Conservation (phyloP, 768 basidiomycete genomes). For the Mycena crocata region DNA sequence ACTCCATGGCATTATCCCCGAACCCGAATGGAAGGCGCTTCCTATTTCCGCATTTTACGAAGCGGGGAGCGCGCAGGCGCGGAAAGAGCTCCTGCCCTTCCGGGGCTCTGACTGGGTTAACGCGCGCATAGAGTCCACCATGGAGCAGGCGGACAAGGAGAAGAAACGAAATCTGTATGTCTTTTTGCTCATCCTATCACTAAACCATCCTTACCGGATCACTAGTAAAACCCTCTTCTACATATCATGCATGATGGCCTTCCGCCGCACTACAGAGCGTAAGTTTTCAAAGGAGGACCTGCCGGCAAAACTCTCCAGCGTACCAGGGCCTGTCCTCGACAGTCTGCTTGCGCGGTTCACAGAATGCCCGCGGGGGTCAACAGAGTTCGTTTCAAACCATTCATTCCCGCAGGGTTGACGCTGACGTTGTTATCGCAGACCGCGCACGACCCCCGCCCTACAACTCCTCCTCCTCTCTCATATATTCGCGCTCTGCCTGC, state of each 20-base stretch:
- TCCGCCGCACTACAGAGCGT: slow-evolving; percentile 59
- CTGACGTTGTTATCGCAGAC: slow-evolving; percentile 39
- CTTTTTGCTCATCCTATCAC: slow-evolving; percentile 40
- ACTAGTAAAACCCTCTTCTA: slow-evolving; percentile 81
- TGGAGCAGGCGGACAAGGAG: slow-evolving; percentile 60
- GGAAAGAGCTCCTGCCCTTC: slow-evolving; percentile 69
- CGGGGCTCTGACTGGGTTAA: slow-evolving; percentile 78
- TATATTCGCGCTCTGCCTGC: slow-evolving; percentile 85
- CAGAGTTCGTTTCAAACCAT: slow-evolving; percentile 62
- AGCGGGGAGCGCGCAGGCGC: slow-evolving; percentile 59
- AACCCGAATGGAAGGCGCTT: slow-evolving; percentile 83
- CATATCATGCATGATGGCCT: slow-evolving; percentile 84
- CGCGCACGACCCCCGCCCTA: slow-evolving; percentile 73
- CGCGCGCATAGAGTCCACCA: slow-evolving; percentile 62
- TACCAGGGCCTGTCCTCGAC: slow-evolving; percentile 77
- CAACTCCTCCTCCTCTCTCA: slow-evolving; percentile 81
- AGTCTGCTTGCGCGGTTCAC: slow-evolving; percentile 84
- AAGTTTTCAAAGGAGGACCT: slow-evolving; percentile 63
- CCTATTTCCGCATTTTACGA: slow-evolving; percentile 66
- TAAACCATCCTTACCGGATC: neutral
- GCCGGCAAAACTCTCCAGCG: slow-evolving; percentile 64
- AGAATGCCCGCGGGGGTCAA: slow-evolving; percentile 75
- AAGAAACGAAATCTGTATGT: slow-evolving; percentile 69
- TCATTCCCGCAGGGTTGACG: neutral
- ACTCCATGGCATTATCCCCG: slow-evolving; percentile 80